These are phyloP conservation scores for Podaxis sp. DNA, from an alignment of 768 basidiomycete genomes.

Conservation along the genomic window DNA sequence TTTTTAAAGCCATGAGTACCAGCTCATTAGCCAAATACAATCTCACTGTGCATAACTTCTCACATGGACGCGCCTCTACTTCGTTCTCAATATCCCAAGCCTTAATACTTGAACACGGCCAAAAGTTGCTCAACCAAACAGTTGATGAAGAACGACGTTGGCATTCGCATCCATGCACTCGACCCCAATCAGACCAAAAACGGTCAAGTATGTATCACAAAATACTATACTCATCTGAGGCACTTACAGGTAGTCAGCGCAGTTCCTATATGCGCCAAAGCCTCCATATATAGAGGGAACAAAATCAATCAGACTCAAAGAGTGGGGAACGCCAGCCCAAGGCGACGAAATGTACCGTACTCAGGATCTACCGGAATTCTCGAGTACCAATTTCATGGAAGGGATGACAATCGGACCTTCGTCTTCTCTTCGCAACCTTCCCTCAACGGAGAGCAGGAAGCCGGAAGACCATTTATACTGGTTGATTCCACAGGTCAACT, in stretches of 20 bases:
- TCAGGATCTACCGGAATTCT: background rate
- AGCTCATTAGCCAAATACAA: background rate
- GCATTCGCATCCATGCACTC: background rate
- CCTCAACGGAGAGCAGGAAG: background rate
- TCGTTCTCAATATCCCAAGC: background rate
- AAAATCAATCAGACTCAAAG: background rate
- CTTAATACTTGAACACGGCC: background rate
- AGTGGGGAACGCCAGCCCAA: constrained; percentile 6
- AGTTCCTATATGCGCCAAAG: background rate
- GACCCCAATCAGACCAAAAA: background rate
- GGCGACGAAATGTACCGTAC: background rate
- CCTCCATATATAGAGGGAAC: background rate
- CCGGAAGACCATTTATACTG: background rate
- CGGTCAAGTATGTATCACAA: background rate
- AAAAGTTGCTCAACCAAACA: background rate
- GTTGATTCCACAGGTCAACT: constrained; percentile 2
- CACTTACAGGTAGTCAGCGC: background rate
- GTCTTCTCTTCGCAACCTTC: background rate
- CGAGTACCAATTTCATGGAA: background rate
- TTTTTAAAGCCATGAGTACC: background rate
- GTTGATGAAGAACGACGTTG: background rate
- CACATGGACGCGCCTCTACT: background rate
- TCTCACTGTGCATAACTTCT: constrained; percentile 4
- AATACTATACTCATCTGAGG: background rate
- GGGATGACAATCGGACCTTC: background rate